Base-by-base conservation (phyloP, 2,329 filamentous ascomycete genomes). In the Xylariaceae sp. region DNA sequence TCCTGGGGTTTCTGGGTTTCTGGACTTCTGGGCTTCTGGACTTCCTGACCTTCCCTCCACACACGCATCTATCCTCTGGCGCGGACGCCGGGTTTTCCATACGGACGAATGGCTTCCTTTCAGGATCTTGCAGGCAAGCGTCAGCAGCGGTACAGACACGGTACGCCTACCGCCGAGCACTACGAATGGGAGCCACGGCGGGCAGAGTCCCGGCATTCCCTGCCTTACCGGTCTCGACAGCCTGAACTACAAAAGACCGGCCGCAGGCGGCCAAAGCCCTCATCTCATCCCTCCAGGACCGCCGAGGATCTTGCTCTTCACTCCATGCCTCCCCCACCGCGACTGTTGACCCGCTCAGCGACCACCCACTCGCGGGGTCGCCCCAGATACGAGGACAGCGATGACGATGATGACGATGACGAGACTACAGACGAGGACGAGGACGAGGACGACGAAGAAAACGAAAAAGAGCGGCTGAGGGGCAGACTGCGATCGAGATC, bases 181-280 rank as follows among this genome's bases (percentile, higher is more conserved):
- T 58, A 62, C 65, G 65, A 68, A 64, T 69, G 70, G 68, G 66
- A 66, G 51, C 60, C 61, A 41, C 61, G 51, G 50, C 64, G 58
- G 53, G 57, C 62, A 53, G 59, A 64, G 45, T 57, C 56, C 39
- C 63, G 60, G 62, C 62, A 71, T 68, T 68, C 69, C 62, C 55
- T 70, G 67, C 69, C 69, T 62, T 67, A 71, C 65, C 69, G 65
- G 64, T 58, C 63, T 56, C 64, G 60, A 65, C 57, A 59, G 49
- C 63, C 62, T 63, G 65, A 67, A 65, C 65, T 71, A 70, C 69
- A 67, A 66, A 67, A 65, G 61, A 58, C 62, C 60, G 65, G 65
- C 62, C 64, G 60, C 40, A 62, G 61, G 58, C 63, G 32, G 50
- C 50, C 60, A 49, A 65, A 64, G 52, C 51, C 56, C 44, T 61